Base-by-base conservation (phyloP, 2,329 filamentous ascomycete species). In the Lecanoromycetidae sp. region DNA sequence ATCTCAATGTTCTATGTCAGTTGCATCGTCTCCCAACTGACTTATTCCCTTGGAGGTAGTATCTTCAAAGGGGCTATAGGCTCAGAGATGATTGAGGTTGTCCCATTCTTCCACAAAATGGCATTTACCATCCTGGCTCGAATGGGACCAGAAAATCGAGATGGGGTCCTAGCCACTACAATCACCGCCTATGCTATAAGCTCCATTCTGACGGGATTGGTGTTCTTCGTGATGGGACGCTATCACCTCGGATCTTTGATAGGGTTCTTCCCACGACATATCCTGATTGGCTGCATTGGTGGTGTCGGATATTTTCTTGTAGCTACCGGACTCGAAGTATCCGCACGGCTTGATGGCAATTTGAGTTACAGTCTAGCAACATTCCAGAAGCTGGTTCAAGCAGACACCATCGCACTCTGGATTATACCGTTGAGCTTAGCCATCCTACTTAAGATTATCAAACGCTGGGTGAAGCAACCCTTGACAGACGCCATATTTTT, bases 1-100 rank as follows among this genome's bases (percentile, higher is more conserved):
- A 94, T 98, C 47, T 94, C 91, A 0, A 95, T 98, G 66, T 98
- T 96, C 68, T 98, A 96, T 63, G 85, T 98, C 56, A 95, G 88
- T 71, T 95, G 88, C 48, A 94, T 98, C 53, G 76, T 96, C 33
- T 84, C 91, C 0, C 91, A 98, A 61, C 65, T 98, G 43, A 84
- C 87, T 13, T 96, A 90, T 61, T 95, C 90, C 0, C 74, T 75
- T 17, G 80, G 80, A 3, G 84, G 87, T 0, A 95, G 88, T 58
- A 80, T 86, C 27, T 98, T 98, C 68, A 82, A 77, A 55, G 90
- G 91, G 13, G 87, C 86, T 3, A 80, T 98, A 50, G 91, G 91
- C 4, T 96, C 91, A 2, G 91, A 98, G 64, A 81, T 98, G 80
- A 98, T 96, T 55, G 91, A 98, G 66, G 90, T 96, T 1, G 90